Base-by-base conservation (phyloP, 2,329 filamentous ascomycete genomes). In the Dactylellina drechsleri region DNA sequence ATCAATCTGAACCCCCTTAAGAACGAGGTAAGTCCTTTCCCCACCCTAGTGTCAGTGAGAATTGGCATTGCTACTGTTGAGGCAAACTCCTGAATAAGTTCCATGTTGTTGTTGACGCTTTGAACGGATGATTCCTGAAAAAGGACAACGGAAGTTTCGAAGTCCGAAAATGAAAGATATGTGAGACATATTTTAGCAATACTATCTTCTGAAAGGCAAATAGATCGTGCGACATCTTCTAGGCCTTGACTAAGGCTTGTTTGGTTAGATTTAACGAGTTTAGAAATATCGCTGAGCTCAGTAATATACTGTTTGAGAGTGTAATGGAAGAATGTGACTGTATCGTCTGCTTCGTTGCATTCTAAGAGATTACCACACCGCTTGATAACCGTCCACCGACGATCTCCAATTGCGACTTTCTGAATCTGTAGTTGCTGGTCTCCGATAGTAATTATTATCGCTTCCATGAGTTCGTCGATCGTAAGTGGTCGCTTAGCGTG, bases 301-400 rank as follows among this genome's bases (percentile, higher is more conserved):
- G 53, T 66, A 16, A 72, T 65, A n/a, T 72, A 72, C 26, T 72
- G 67, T 18, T 72, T 72, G 10, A 72, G 47, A 4, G 67, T 72
- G 23, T 65, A 72, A 23, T 72, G 67, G 15, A 72, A 72, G 26
- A 72, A 72, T 1, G 67, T 60, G 0, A 72, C 36, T 0, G 67
- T 72, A 12, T 61, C 31, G 1, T 72, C 67, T 0, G n/a, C 20
- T 41, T 72, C 67, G 31, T 61, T 45, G 36, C 66, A 72, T 12
- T 72, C 67, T 2, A 72, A 26, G 1, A 72, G 60, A 23, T 72
- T 72, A 1, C 67, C 67, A 49, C 67, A 72, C 43, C 67, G 60
- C 23, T 72, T 72, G 26, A 72, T 60, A 8, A 72, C 49, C 23
- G 49, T 72, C 60, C 60, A 72, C 2, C 54, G 45, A 1, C 49